phyloP scores from a whole-genome alignment of 108 stramenopile genomes.

The Cyclotella sp. region DNA sequence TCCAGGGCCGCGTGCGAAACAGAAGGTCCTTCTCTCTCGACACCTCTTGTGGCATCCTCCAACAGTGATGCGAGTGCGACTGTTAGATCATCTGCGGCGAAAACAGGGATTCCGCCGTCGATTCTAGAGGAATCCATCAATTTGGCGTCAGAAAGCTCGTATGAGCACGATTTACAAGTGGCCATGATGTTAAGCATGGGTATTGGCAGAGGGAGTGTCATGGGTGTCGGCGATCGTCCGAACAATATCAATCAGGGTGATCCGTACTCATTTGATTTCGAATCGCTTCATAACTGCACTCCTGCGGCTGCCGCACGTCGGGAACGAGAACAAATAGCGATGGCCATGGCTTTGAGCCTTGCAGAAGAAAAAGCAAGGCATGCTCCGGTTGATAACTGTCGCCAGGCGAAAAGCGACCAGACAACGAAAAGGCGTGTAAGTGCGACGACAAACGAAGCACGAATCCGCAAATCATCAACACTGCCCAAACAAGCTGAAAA shows the following conservation, averaged over 20 bases:
- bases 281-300: neutral
- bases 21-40: neutral
- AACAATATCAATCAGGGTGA: neutral
- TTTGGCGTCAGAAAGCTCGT: conserved; percentile 30
- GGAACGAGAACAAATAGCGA: conserved; percentile 58
- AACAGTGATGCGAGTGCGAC: neutral
- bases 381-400: neutral
- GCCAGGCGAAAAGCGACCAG: neutral
- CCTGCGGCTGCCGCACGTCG: neutral
- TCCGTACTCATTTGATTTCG: neutral
- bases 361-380: conserved; percentile 44
- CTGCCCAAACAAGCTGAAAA: neutral
- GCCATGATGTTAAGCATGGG: conserved; percentile 49
- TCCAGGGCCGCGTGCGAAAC: neutral
- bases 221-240: conserved; percentile 35
- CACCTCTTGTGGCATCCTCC: neutral
- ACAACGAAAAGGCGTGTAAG: neutral
- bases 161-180: conserved; percentile 50
- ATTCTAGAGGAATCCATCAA: conserved; percentile 44
- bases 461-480: neutral
- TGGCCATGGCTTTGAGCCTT: conserved; percentile 60
- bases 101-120: conserved; percentile 30
- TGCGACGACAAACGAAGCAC: neutral
- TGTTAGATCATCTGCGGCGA: neutral
- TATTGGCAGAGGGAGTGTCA: conserved; percentile 45